Base-by-base conservation (phyloP, 768 basidiomycete species). In the Suillus sp. region DNA sequence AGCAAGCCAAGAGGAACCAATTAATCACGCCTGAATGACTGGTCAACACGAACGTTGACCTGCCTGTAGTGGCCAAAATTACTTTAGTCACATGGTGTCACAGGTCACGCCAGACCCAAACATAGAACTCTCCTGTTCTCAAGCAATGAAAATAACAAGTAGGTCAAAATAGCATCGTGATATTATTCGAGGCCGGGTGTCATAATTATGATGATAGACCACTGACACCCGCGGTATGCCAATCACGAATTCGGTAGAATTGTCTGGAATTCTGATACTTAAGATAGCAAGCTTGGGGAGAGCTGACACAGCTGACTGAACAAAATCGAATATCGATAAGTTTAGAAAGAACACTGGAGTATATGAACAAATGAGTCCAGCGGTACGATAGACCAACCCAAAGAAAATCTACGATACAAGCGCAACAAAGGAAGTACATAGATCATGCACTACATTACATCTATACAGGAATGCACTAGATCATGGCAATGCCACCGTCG, bases 401-500 rank as follows among this genome's bases (percentile, higher is more conserved):
- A 50, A 55, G n/a, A 47, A 16, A 62, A 27, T 18, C 32, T 60
- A 50, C 6, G 32, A 65, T 55, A 63, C 45, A 30, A 22, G 58
- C 60, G 43, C 40, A 50, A 51, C 37, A 58, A 20, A 60, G 40
- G 53, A 60, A 42, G 32, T 48, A 40, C 11, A 57, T 18, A n/a
- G 22, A 38, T 20, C 20, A 20, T 30, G 35, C n/a, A 32, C 53
- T 5, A 13, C 30, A 25, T 16, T 40, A 20, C 27, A 57, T 30
- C 22, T 18, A 34, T 22, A 40, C 13, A 51, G 22, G 30, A 61
- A 32, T 16, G 42, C 10, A 14, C 65, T 50, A 72, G 56, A 72
- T 60, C 40, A 73, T 64, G 27, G 67, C 32, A 77, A 88, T 84
- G 45, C 83, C 76, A 50, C 30, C 86, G 67, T 85, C 86, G 35